phyloP scores from a whole-genome alignment of 1,284 basidiomycete species.

The Fomitopsis betulina region DNA sequence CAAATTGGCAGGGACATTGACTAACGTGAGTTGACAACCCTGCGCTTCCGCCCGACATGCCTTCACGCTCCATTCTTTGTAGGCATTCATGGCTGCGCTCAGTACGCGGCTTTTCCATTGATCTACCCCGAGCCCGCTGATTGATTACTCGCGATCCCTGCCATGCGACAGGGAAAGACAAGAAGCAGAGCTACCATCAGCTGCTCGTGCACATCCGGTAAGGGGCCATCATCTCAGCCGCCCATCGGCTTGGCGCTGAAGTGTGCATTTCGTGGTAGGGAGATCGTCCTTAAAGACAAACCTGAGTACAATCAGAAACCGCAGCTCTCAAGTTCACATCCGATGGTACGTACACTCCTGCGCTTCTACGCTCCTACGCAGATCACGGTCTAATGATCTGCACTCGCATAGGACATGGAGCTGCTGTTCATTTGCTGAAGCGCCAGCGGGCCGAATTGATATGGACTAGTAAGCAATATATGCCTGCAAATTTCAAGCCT shows the following conservation, averaged over 20 bases:
- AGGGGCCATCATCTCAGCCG: slow-evolving; percentile 7
- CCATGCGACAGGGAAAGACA: slow-evolving; percentile 43
- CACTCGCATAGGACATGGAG: not conserved
- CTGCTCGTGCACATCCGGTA: slow-evolving; percentile 68
- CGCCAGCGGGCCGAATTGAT: not conserved
- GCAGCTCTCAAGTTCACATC: slow-evolving; percentile 72
- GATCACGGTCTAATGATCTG: not conserved
- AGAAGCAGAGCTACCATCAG: slow-evolving; percentile 77
- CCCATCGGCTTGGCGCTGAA: not conserved
- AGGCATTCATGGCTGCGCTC: slow-evolving; percentile 75
- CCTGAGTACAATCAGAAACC: slow-evolving; percentile 88
- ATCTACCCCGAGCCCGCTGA: not conserved
- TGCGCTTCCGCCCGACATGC: not conserved
- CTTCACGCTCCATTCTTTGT: not conserved
- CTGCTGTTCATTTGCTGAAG: slow-evolving; percentile 6
- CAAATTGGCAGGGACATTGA: slow-evolving; percentile 85
- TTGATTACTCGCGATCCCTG: slow-evolving; percentile 6
- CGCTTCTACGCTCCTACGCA: not conserved
- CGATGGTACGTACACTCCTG: slow-evolving; percentile 35
- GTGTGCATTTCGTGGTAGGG: slow-evolving; percentile 26
- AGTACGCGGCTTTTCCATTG: slow-evolving; percentile 31
- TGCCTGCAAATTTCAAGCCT: too few species aligned
- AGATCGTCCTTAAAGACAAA: slow-evolving; percentile 38
- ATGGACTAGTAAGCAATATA: too few species aligned
- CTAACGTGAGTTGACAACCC: slow-evolving; percentile 42